Percentiles rank a stretch among this genome's conserved stretches.
Conservation (phyloP, 768 basidiomycete species). For the Chlorophyllum brunneum region DNA sequence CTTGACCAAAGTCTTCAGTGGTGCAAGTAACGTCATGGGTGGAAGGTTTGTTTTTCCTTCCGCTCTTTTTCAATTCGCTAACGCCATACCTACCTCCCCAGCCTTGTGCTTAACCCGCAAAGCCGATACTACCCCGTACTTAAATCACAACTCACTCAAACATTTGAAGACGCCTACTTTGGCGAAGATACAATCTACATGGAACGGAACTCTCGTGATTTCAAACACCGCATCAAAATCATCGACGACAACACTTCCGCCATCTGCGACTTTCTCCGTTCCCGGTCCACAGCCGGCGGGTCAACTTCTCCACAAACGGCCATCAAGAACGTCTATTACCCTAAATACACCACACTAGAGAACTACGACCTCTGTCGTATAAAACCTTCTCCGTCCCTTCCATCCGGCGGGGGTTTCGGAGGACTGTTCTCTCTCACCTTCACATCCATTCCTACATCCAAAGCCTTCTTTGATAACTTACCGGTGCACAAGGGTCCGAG, state of each 20-base stretch:
- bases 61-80: background rate
- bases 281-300: slow-evolving; percentile 46
- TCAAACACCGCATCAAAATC: slow-evolving; percentile 62
- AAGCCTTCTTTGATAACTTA: slow-evolving; percentile 82
- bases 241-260: slow-evolving; percentile 84
- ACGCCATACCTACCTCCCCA: slow-evolving; percentile 25
- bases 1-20: slow-evolving; percentile 92
- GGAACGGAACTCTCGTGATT: slow-evolving; percentile 98
- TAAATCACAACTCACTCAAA: slow-evolving; percentile 50
- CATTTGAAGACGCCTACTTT: slow-evolving; percentile 85
- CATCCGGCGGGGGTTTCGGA: slow-evolving; percentile 59
- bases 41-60: slow-evolving; percentile 63
- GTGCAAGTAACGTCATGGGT: slow-evolving; percentile 95
- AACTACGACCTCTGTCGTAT: slow-evolving; percentile 73
- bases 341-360: slow-evolving; percentile 70
- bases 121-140: slow-evolving; percentile 65
- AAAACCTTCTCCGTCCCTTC: slow-evolving; percentile 31
- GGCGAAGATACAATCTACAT: slow-evolving; percentile 92
- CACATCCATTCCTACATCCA: slow-evolving; percentile 58
- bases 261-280: slow-evolving; percentile 74
- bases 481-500: slow-evolving; percentile 87
- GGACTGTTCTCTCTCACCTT: slow-evolving; percentile 89
- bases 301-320: slow-evolving; percentile 30
- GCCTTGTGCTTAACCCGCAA: slow-evolving; percentile 84
- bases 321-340: slow-evolving; percentile 87